Base-by-base conservation (phyloP, 2,329 filamentous ascomycete species). In the Trichophyton verrucosum region DNA sequence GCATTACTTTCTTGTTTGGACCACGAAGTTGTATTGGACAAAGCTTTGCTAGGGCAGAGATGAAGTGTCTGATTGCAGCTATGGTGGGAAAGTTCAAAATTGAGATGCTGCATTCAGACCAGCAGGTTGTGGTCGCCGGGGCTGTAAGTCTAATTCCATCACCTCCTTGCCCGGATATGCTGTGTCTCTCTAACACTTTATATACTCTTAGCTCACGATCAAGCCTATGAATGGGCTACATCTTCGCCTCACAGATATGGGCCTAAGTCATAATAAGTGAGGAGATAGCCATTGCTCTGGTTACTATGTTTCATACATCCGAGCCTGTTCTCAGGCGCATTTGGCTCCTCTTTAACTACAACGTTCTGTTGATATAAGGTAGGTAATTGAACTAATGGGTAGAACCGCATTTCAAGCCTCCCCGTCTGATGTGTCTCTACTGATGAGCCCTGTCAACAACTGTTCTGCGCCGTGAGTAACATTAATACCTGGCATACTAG, bases 21-120 rank as follows among this genome's bases (percentile, higher is more conserved):
- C 73, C 70, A 62, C 64, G 71, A 15, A 65, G 65, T 22, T 75
- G 71, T 61, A 74, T 73, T 63, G 74, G 73, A n/a, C 72, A 75
- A 62, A 73, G 73, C 15, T 77, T 77, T 69, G 74, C 75, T 5
- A 65, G 71, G 6, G 71, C 75, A 0, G 75, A 77, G 65, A 61
- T 77, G 61, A 64, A 71, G 27, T 75, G 72, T 66, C 68, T 72
- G 1, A 62, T 77, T 13, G 74, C 75, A 0, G 74, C 71, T 0
- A 67, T 75, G 27, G 70, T 75, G 15, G 70, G 70, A 0, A 60
- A 68, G 27, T 76, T 73, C 65, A 63, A 60, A 30, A 69, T 51
- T 15, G 46, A 51, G 13, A 51, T 51, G 22, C 13, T 51, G 63
- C 66, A 73, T 63, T 72, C 72, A 1, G 69, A 71, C 57, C 68